Evolutionary conservation across 257 asterid species (phyloP), one percentile per base, ranked within the genome.

Genomic region (Plantago major): DNA sequence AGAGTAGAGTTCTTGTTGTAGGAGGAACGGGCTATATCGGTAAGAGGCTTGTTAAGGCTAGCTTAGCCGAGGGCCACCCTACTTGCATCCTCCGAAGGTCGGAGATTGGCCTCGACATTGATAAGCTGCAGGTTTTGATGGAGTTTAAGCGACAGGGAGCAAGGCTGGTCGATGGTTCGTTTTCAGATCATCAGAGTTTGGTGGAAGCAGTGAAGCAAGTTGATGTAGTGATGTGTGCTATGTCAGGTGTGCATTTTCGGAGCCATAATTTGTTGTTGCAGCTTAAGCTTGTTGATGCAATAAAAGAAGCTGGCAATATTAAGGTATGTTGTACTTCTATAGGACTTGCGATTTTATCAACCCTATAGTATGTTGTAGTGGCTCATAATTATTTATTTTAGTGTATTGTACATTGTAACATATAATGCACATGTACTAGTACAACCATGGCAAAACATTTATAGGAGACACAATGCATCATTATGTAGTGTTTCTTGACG

Each of bases 21-120:
- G 97, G 97, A 26, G 96, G 93, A 15, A 90, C 96, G 0, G 96
- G 97, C 0, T 90, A 82, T 73, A 52, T 84, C 2, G 97, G 97
- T 0, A 84, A 64, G 75, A 81, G 85, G 63, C 76, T 83, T 0
- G 96, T 90, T 15, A 76, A 58, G 78, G 96, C 95, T 3, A 81
- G 97, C 53, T 73, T 90, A 68, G 90, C 81, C 30, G 81, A 71
- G 66, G 95, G 95, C 51, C 95, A 90, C 75, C 75, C 60, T 0
- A 90, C 97, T 4, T 82, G 74, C 78, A 47, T 90, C 53, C 90
- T 90, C 38, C 82, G 72, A 60, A 71, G 97, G 5, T 66, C 66
- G 67, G 93, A 90, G 62, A 87, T 81, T 3, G 92, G 95, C 15
- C 74, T 86, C 3, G 96, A 87, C 66, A 83, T 84, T 9, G 96